Base-by-base conservation (phyloP, 2,329 filamentous ascomycete genomes). In the Neopestalotiopsis clavispora region DNA sequence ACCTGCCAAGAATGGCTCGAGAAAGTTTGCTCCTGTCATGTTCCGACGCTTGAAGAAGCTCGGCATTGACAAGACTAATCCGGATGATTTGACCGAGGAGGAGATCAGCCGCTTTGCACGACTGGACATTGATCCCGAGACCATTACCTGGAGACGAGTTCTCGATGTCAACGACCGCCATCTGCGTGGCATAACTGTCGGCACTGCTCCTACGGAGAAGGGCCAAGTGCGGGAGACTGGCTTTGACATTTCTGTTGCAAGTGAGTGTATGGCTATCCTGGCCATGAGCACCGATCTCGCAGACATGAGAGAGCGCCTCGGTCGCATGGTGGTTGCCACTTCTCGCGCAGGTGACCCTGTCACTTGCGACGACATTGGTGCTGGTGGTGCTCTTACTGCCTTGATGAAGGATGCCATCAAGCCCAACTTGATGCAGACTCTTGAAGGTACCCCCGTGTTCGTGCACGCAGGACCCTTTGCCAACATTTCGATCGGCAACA, bases 371-470 rank as follows among this genome's bases (percentile, higher is more conserved):
- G 96, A 99, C 78, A 90, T 99, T 76, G 96, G 96, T 74, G 94
- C 91, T 23, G 95, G 95, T 67, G 96, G 96, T 75, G 96, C 96
- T 65, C 85, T 99, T 72, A 94, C 96, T 58, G 95, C 95, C 38
- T 86, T 99, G 76, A 98, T 99, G 93, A 96, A 92, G 84, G 96
- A 99, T 81, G 95, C 96, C 68, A 97, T 98, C 84, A 99, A 99
- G 87, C 96, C 96, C 69, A 99, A 98, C 83, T 85, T 99, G 72
- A 98, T 99, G 96, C 96, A 99, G 82, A 97, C 94, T 38, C 86
- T 99, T 66, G 96, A 99, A 80, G 96, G 96, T 34, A 99, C 96
- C 7, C 96, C 96, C 0, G 96, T 98, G 2, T 97, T 99, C 78
- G 96, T 99, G 14, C 96, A 99, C 78, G 96, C 96, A 28, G 96